Evolutionary conservation across 1,139 yeast species (phyloP).

Genomic region (Pichia sp.): DNA sequence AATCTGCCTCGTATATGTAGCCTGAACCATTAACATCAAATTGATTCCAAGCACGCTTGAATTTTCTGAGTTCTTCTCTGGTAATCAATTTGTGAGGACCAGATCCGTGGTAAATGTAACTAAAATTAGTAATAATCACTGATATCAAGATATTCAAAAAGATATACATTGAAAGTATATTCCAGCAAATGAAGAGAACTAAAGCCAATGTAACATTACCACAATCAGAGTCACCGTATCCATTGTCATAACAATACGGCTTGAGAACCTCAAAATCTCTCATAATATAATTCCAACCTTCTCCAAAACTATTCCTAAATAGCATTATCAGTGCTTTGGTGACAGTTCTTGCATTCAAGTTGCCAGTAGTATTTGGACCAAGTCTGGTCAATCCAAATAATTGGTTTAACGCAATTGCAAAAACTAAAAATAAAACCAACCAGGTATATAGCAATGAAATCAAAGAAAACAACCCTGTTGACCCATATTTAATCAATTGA

Average conservation of each 20-base stretch:
- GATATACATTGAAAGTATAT: slow-evolving; percentile 86
- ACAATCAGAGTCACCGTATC: slow-evolving; percentile 60
- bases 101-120: slow-evolving; percentile 66
- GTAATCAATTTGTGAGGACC: slow-evolving; percentile 55
- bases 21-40: slow-evolving; percentile 83
- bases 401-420: slow-evolving; percentile 90
- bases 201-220: slow-evolving; percentile 76
- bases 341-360: slow-evolving; percentile 75
- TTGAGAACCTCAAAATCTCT: slow-evolving; percentile 59
- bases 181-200: slow-evolving; percentile 80
- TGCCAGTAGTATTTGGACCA: slow-evolving; percentile 72
- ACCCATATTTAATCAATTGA: slow-evolving; percentile 75
- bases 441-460: slow-evolving; percentile 75
- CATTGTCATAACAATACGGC: slow-evolving; percentile 59
- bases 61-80: slow-evolving; percentile 70
- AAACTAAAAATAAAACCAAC: slow-evolving; percentile 76
- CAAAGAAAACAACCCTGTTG: slow-evolving; percentile 74
- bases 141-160: slow-evolving; percentile 90
- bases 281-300: slow-evolving; percentile 93
- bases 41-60: slow-evolving; percentile 68
- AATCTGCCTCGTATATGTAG: slow-evolving; percentile 50
- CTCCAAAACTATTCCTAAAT: slow-evolving; percentile 89
- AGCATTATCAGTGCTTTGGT: slow-evolving; percentile 75
- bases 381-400: slow-evolving; percentile 81
- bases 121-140: slow-evolving; percentile 85